phyloP scores from a whole-genome alignment of 371 early-diverging fungal genomes.

The Mortierella sp. region DNA sequence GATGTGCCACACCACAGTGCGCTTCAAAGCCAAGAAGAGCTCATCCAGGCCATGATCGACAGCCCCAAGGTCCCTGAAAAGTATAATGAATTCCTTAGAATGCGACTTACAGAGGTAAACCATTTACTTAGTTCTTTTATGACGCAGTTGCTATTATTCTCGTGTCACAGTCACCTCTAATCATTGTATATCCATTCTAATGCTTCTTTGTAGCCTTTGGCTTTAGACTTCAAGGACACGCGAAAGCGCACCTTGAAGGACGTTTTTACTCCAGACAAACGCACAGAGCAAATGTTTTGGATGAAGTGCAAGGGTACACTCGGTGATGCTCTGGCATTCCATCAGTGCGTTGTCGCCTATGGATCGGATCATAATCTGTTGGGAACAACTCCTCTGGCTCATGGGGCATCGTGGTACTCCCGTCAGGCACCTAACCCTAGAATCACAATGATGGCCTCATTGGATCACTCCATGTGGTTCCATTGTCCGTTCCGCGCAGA shows the following conservation, averaged over 20 bases:
- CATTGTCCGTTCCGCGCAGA: conserved; percentile 90
- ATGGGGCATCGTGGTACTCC: conserved; percentile 66
- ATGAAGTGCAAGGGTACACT: conserved; percentile 76
- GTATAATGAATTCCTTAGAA: conserved; percentile 21
- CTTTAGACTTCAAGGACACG: conserved; percentile 50
- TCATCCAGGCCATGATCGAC: conserved; percentile 56
- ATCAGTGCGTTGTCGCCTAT: conserved; percentile 69
- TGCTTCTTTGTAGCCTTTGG: conserved; percentile 24
- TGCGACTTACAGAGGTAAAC: conserved; percentile 43
- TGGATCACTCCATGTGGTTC: conserved; percentile 96
- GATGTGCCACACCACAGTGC: conserved; percentile 71
- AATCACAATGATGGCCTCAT: conserved; percentile 83
- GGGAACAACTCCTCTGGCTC: conserved; percentile 70
- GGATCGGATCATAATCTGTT: conserved; percentile 74
- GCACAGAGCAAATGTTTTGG: conserved; percentile 73
- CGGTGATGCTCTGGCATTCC: conserved; percentile 73
- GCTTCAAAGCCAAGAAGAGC: conserved; percentile 65
- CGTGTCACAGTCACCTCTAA: background rate
- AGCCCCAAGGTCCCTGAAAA: conserved; percentile 61
- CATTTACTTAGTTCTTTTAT: background rate
- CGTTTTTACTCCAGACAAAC: conserved; percentile 17
- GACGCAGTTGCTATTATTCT: background rate
- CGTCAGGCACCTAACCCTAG: conserved; percentile 61
- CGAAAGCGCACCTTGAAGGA: conserved; percentile 27
- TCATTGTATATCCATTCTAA: background rate